A percentile compares a stretch with the other conserved stretches of the same genome.
phyloP scores from a whole-genome alignment of 192 early-diverging fungal species.

The Umbelopsis sp. region DNA sequence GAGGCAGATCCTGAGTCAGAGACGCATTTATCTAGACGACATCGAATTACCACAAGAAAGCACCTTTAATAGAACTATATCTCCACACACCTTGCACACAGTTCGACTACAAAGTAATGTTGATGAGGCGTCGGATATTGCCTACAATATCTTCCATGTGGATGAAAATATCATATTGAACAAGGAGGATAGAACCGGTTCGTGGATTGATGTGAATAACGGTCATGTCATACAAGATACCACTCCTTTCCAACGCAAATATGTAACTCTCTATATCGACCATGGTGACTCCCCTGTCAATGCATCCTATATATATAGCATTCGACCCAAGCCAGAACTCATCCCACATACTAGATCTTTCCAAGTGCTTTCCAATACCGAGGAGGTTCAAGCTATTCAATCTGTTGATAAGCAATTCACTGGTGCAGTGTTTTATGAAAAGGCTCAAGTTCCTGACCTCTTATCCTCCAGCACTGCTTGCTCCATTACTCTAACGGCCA shows the following conservation, averaged over 20 bases:
- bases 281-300: constrained; percentile 1
- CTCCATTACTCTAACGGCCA: neutral
- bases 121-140: neutral
- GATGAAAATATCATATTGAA: neutral
- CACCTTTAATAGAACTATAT: neutral
- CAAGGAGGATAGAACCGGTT: neutral
- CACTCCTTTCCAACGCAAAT: neutral
- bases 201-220: constrained; percentile 13
- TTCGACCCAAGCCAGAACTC: neutral
- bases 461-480: neutral
- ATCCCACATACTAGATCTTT: neutral
- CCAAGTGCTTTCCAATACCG: neutral
- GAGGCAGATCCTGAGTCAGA: neutral
- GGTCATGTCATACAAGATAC: constrained; percentile 3
- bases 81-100: neutral
- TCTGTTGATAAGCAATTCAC: neutral
- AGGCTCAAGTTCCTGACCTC: neutral
- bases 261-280: neutral
- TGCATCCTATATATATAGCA: neutral
- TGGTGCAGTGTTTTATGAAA: neutral
- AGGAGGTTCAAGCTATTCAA: neutral
- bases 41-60: neutral
- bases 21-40: neutral
- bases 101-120: constrained; percentile 1
- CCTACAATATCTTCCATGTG: neutral